phyloP scores from a whole-genome alignment of 2,329 filamentous ascomycete species.

The Claviceps arundinis region DNA sequence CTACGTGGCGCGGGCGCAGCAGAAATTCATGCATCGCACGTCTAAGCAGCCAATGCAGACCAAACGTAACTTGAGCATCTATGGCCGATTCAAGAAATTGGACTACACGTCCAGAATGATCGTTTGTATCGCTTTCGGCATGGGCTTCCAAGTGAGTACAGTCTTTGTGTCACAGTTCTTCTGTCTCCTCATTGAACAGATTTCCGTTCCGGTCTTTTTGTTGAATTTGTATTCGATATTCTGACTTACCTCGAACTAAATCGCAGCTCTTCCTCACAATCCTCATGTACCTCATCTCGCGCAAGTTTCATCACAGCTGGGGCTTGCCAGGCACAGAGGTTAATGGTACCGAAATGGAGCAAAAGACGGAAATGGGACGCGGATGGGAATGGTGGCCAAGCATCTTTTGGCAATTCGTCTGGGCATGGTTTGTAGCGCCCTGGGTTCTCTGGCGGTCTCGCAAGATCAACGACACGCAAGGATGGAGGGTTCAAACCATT shows the following conservation, averaged over 20 bases:
- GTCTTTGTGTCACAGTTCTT: not conserved
- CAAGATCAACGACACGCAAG: constrained; percentile 48
- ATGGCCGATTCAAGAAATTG: constrained; percentile 19
- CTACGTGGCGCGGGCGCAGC: constrained; percentile 40
- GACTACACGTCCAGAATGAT: constrained; percentile 33
- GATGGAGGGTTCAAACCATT: constrained; percentile 51
- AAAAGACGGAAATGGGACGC: constrained; percentile 27
- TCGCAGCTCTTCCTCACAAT: constrained; percentile 43
- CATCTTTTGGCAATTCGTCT: constrained; percentile 47
- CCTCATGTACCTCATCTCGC: constrained; percentile 45
- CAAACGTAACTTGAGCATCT: constrained; percentile 11
- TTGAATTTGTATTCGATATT: not conserved
- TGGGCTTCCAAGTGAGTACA: constrained; percentile 37
- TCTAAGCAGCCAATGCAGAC: constrained; percentile 3
- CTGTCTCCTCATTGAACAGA: not conserved
- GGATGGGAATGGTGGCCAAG: constrained; percentile 57
- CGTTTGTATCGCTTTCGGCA: constrained; percentile 37
- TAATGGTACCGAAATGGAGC: constrained; percentile 31
- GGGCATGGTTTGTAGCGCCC: constrained; percentile 38
- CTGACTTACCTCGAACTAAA: not conserved
- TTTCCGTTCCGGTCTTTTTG: not conserved
- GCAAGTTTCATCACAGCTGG: constrained; percentile 25
- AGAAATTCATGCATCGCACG: constrained; percentile 11
- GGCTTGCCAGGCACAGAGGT: constrained; percentile 48
- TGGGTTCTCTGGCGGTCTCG: constrained; percentile 41